Conservation (phyloP, 208 protist species). For the Leishmania major region DNA sequence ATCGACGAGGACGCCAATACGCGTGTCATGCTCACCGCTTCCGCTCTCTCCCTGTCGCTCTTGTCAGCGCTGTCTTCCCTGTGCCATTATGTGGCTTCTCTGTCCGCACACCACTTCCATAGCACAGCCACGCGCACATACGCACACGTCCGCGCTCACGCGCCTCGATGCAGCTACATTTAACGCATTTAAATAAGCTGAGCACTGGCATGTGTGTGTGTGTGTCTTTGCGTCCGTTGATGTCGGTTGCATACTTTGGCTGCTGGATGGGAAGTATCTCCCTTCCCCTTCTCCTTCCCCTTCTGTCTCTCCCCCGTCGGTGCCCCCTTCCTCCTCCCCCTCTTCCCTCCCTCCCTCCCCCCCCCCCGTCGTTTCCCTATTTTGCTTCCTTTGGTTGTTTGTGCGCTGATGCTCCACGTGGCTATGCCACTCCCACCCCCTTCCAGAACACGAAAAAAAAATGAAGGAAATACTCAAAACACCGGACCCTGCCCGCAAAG, state of each 20-base stretch:
- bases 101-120: not conserved
- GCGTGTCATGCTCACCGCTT: not conserved
- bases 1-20: not conserved
- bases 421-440: not conserved
- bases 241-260: not conserved
- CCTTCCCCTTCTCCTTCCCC: not conserved
- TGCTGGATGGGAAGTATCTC: not conserved
- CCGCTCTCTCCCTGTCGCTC: not conserved
- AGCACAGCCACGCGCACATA: not conserved
- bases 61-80: not conserved
- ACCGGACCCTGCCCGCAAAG: not conserved
- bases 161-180: not conserved
- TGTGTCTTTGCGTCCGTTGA: constrained; percentile 9
- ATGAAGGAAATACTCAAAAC: not conserved
- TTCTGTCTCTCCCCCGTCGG: not conserved
- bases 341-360: constrained; percentile 1
- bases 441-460: not conserved
- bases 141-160: not conserved
- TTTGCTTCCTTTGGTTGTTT: constrained; percentile 10
- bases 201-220: not conserved
- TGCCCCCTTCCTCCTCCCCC: constrained; percentile 2
- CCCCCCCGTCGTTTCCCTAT: not conserved
- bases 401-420: not conserved
- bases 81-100: not conserved
- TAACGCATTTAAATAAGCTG: not conserved